Evolutionary conservation across 2,329 filamentous ascomycete genomes (phyloP).

Genomic region (Alternaria gaisen): DNA sequence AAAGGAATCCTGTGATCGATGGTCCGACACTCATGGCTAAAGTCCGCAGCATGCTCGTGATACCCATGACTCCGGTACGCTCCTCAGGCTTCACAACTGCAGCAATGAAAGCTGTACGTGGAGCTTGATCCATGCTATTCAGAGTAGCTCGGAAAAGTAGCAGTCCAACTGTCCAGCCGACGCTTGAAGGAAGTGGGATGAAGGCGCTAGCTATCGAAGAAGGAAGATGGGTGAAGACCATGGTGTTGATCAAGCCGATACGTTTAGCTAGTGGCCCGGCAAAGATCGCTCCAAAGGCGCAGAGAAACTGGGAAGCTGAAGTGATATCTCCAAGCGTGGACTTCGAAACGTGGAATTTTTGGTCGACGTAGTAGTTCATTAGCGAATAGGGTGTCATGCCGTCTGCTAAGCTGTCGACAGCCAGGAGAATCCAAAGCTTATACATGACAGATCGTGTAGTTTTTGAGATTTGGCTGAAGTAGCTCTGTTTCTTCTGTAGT

Average conservation of each 20-base stretch:
- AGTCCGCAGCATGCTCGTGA: slow-evolving; percentile 69
- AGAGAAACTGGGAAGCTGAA: slow-evolving; percentile 57
- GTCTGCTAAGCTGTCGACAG: slow-evolving; percentile 71
- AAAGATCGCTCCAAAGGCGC: slow-evolving; percentile 64
- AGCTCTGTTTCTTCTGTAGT: slow-evolving; percentile 42
- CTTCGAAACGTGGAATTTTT: slow-evolving; percentile 53
- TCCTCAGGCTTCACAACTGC: slow-evolving; percentile 71
- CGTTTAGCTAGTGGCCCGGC: slow-evolving; percentile 66
- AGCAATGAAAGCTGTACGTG: slow-evolving; percentile 71
- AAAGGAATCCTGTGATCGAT: slow-evolving; percentile 48
- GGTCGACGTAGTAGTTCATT: slow-evolving; percentile 50
- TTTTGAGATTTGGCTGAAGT: slow-evolving; percentile 64
- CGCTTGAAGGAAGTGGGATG: slow-evolving; percentile 64
- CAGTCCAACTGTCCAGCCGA: slow-evolving; percentile 63
- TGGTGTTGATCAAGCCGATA: slow-evolving; percentile 69
- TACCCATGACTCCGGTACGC: slow-evolving; percentile 75
- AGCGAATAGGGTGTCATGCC: slow-evolving; percentile 61
- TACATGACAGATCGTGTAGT: slow-evolving; percentile 68
- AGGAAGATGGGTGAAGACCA: slow-evolving; percentile 61
- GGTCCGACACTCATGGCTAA: slow-evolving; percentile 62
- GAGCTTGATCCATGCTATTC: slow-evolving; percentile 76
- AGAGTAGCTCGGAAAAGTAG: slow-evolving; percentile 68
- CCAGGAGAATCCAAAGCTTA: slow-evolving; percentile 71
- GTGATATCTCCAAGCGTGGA: slow-evolving; percentile 69
- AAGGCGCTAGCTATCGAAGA: slow-evolving; percentile 65